Base-by-base conservation (phyloP, 2,329 filamentous ascomycete species). In the Cercospora janseana region DNA sequence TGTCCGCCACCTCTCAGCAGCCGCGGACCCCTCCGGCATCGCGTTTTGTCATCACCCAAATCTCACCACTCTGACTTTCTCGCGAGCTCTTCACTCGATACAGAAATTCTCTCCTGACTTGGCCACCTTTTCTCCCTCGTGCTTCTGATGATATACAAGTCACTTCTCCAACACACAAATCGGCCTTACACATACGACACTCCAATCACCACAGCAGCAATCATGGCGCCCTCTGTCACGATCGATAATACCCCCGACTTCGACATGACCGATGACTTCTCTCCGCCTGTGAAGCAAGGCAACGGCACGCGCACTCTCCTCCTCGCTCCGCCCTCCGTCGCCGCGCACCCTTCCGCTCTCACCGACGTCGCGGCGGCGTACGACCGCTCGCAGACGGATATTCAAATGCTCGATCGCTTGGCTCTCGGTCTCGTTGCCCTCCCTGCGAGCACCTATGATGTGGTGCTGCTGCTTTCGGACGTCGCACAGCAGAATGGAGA, bases 321-420 rank as follows among this genome's bases (percentile, higher is more conserved):
- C 31, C 84, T 97, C 55, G 90, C 92, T 24, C 92, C 93, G 46
- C 91, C 93, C 9, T 95, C 90, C 18, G 81, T 97, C 63, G 86
- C 93, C 60, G 82, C 88, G 48, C 86, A 95, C 70, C 88, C 91
- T 60, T 85, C 88, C 60, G 83, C 83, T 63, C 79, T 97, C 58
- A 80, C 82, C 58, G 74, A 76, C 59, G 77, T 93, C 55, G 81
- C 95, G 63, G 77, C 82, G 52, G 75, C 82, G 50, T 83, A 88
- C 73, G 83, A 93, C 69, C 85, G 89, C 66, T 74, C 79, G 57
- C 76, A 79, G 37, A 92, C 90, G 55, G 93, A 98, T 67, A 78
- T 98, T 46, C 93, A 97, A 71, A 98, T 98, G 93, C 86, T 98
- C 55, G 93, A 98, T 73, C 88, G 93, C 44, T 80, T 98, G 31